phyloP scores from a whole-genome alignment of 139 green algal genomes.

The Nannochloris sp. region DNA sequence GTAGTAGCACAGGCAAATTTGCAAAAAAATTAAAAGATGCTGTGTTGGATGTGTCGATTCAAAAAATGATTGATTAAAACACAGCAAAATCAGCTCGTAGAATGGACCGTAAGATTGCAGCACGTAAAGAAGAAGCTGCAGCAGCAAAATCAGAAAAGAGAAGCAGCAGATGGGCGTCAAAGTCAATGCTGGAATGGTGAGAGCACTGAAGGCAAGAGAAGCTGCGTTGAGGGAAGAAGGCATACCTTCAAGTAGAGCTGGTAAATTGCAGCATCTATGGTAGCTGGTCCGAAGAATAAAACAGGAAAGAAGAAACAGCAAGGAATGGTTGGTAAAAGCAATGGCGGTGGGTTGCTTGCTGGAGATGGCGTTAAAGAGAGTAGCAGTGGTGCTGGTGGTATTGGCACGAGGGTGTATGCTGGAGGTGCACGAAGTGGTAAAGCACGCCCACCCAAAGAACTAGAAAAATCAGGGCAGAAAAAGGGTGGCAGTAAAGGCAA shows the following conservation, averaged over 20 bases:
- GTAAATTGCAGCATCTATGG: conserved; percentile 41
- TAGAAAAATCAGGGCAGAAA: not conserved
- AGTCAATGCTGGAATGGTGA: conserved; percentile 27
- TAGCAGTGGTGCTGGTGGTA: not conserved
- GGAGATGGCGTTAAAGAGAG: conserved; percentile 23
- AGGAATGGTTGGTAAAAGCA: not conserved
- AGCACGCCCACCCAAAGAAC: not conserved
- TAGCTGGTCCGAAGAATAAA: conserved; percentile 36
- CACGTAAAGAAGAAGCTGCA: conserved; percentile 25
- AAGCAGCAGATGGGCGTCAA: conserved; percentile 5
- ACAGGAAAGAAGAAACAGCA: conserved; percentile 26
- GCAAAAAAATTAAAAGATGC: too few species aligned
- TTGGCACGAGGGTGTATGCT: conserved; percentile 37
- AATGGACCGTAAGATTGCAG: conserved; percentile 21
- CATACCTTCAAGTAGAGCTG: conserved; percentile 42
- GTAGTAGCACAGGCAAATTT: conserved; percentile 26
- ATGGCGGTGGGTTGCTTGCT: conserved; percentile 18
- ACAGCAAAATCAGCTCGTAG: conserved; percentile 18
- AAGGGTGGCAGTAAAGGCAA: not conserved
- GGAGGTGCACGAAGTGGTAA: conserved; percentile 28
- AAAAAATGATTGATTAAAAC: conserved; percentile 7
- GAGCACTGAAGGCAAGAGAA: conserved; percentile 46
- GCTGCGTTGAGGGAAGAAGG: conserved; percentile 50
- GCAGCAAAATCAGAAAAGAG: too few species aligned
- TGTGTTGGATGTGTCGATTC: not conserved